Evolutionary conservation across 2,329 filamentous ascomycete species (phyloP).

Genomic region (Diaporthe eres): DNA sequence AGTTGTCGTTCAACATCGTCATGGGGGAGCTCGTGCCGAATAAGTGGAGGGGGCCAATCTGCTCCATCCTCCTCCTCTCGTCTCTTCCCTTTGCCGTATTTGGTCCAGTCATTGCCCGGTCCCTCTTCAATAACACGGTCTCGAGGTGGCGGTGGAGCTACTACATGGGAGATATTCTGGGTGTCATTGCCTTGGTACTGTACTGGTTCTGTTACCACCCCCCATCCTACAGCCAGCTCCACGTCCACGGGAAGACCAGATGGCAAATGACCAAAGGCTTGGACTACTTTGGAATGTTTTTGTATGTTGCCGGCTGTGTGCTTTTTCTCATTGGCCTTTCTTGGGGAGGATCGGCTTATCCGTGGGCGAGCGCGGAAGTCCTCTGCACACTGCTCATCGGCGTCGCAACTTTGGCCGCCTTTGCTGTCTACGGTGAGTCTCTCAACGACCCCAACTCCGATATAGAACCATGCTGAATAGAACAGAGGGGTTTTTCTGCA

Average conservation of each 20-base stretch:
- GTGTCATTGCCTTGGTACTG: constrained; percentile 52
- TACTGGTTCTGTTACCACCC: constrained; percentile 63
- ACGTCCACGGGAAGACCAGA: constrained; percentile 53
- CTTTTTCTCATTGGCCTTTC: constrained; percentile 54
- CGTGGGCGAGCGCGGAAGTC: constrained; percentile 58
- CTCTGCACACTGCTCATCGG: constrained; percentile 56
- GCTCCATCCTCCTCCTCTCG: constrained; percentile 56
- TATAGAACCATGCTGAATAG: too few species aligned
- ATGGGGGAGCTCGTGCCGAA: constrained; percentile 61
- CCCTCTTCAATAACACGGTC: constrained; percentile 27
- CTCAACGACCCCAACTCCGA: constrained; percentile 50
- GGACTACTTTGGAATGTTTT: constrained; percentile 60
- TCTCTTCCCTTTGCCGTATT: constrained; percentile 58
- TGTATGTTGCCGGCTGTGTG: constrained; percentile 8
- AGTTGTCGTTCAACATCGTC: constrained; percentile 58
- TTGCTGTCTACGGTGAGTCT: constrained; percentile 44
- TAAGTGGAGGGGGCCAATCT: constrained; percentile 54
- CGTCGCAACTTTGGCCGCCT: constrained; percentile 50
- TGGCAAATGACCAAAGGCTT: constrained; percentile 58
- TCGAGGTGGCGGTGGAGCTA: constrained; percentile 13
- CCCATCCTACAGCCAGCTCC: constrained; percentile 59
- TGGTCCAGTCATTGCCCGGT: constrained; percentile 62
- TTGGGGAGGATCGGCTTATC: constrained; percentile 57
- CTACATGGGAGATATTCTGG: constrained; percentile 15
- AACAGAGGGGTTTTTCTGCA: constrained; percentile 53